phyloP scores from a whole-genome alignment of 345 rosid species.

The Lenwebbia sp. region DNA sequence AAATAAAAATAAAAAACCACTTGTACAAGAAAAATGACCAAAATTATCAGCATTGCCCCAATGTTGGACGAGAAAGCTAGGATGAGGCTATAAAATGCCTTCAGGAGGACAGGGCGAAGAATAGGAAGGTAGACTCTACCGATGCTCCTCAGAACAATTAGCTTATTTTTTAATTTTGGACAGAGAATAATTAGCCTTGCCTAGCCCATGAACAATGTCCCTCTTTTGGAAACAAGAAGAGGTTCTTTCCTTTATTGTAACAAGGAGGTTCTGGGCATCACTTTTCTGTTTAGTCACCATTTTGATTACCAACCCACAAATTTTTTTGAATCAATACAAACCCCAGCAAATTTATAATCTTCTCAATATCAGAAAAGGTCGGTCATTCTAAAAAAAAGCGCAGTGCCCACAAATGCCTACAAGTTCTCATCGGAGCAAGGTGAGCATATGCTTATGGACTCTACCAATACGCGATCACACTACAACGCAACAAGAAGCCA shows the following conservation, averaged over 20 bases:
- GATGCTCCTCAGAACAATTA: not conserved
- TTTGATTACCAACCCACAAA: not conserved
- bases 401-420: not conserved
- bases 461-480: not conserved
- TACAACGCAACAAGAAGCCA: not conserved
- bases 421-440: not conserved
- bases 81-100: not conserved
- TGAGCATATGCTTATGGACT: not conserved
- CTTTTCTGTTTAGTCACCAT: not conserved
- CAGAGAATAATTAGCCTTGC: not conserved
- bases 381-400: not conserved
- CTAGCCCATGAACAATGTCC: not conserved
- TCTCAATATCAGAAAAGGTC: not conserved
- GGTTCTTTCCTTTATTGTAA: not conserved
- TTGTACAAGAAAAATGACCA: not conserved
- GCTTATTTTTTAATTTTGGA: not conserved
- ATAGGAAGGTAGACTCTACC: not conserved
- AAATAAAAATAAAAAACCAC: not conserved
- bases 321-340: not conserved
- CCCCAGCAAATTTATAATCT: not conserved
- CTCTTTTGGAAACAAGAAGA: not conserved
- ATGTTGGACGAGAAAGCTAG: not conserved
- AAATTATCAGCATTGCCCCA: not conserved
- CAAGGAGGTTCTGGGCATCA: not conserved
- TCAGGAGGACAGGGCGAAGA: not conserved